phyloP scores from a whole-genome alignment of 2,329 filamentous ascomycete species.

The Emmonsiellopsis sp. region DNA sequence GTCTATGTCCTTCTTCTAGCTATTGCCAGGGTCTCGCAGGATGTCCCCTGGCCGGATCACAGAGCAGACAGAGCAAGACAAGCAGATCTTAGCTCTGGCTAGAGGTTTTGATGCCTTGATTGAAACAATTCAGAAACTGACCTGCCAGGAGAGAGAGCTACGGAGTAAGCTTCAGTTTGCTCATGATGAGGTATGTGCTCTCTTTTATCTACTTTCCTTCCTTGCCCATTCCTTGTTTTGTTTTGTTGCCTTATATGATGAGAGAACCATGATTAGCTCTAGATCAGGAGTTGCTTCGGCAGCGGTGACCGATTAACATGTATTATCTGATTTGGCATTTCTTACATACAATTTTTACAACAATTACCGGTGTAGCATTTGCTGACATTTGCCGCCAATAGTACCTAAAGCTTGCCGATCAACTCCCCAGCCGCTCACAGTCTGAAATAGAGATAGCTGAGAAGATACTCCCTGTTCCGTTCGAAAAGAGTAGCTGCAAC shows the following conservation, averaged over 20 bases:
- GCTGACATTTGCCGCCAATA: constrained; percentile 21
- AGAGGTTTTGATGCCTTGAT: constrained; percentile 35
- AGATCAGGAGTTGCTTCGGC: constrained; percentile 64
- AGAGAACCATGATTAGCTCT: constrained; percentile 60
- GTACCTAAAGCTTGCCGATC: constrained; percentile 28
- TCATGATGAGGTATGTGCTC: constrained; percentile 30
- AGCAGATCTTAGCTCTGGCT: constrained; percentile 28
- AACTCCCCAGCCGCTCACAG: constrained; percentile 19
- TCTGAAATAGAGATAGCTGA: constrained; percentile 1
- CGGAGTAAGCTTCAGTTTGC: constrained; percentile 29
- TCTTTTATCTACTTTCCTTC: constrained; percentile 2
- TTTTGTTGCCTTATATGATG: constrained; percentile 35
- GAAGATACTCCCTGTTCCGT: constrained; percentile 1
- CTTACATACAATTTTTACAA: constrained; percentile 9
- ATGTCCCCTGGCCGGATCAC: constrained; percentile 26
- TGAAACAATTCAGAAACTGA: constrained; percentile 31
- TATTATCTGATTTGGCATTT: constrained; percentile 44
- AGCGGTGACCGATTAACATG: constrained; percentile 55
- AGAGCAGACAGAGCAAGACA: constrained; percentile 24
- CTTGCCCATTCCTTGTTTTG: neutral
- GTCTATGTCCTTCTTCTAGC: too few relatives aligned
- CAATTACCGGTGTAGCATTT: neutral
- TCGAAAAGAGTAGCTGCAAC: neutral
- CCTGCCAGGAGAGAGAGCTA: constrained; percentile 30
- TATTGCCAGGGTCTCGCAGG: neutral